Base-by-base conservation (phyloP, 2,329 filamentous ascomycete genomes). In the Aaosphaeria arxii region DNA sequence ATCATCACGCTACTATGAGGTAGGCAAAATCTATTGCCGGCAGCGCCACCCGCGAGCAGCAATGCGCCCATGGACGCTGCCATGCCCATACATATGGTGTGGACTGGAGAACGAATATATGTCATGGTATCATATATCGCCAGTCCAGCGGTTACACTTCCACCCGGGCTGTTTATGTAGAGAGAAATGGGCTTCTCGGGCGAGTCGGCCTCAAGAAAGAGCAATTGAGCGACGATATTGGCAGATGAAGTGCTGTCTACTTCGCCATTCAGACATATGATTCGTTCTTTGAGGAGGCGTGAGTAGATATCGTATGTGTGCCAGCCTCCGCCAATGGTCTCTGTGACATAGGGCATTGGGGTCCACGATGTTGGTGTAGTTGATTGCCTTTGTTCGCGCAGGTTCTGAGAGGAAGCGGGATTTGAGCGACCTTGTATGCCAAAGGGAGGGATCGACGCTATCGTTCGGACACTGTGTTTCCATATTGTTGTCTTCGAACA, bases 71-170 rank as follows among this genome's bases (percentile, higher is more conserved):
- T 99, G 3, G 88, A 94, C 1, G 94, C 92, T 0, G 95, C 94
- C 62, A 95, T 89, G 6, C 94, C 94, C 40, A 99, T 83, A 64
- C 94, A 97, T 30, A 99, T 94, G 0, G 94, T 99, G 40, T 88
- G 92, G 0, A 99, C 91, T 1, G 92, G 90, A 3, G 89, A 89
- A 51, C 87, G 85, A 67, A 99, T 97, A 71, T 99, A 99, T 59
- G 87, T 85, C 92, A 99, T 97, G 9, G 94, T 99, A 70, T 99
- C 94, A 78, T 99, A 99, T 63, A 99, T 97, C 29, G 94, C 91
- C 51, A 86, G 76, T 3, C 78, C 78, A 49, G 94, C 92, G 52
- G 88, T 92, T 38, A 99, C 91, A 39, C 88, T 92, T 47, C 94
- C 94, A 43, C 94, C 94, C 0, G 92, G 92, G 0, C 89, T 95